Evolutionary conservation across 2,329 filamentous ascomycete species (phyloP), one percentile per base, ranked within the genome.

Genomic region (Acarospora socialis): DNA sequence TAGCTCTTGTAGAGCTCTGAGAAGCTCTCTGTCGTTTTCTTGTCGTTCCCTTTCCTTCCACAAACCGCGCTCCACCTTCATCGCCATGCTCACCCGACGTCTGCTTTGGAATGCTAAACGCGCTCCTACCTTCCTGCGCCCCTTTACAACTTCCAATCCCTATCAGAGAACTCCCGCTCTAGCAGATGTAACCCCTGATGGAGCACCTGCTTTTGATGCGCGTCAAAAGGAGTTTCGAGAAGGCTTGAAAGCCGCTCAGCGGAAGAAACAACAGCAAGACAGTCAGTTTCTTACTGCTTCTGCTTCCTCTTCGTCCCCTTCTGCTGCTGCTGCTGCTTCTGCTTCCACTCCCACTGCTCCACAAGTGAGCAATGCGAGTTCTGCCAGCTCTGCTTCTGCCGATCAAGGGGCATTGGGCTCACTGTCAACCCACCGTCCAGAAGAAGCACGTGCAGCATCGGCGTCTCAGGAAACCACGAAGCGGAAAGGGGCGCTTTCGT

Each of bases 191-290:
- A 78, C 66, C 27, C 71, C 77, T 29, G 65, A 80, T 41, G 72
- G 73, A 40, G 76, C 81, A 43, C 66, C 75, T 32, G 65, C 68
- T 35, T 98, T 95, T 68, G 82, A 81, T 53, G 61, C 68, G 49
- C 82, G 79, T 57, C 86, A 93, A 63, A 78, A 77, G 57, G 68
- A 76, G 50, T 95, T 94, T 61, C 80, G 90, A 53, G 76, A 86
- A 57, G 73, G 80, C 54, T 64, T 92, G 48, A 70, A 75, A 47
- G 70, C 77, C 58, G 75, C 74, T 53, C 75, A 81, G 59, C 80
- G 77, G 64, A 66, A 65, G 57, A 80, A 81, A 61, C 73, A 78
- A 59, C 65, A 73, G 65, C 77, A 81, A 76, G 80, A 84, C 68
- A 86, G 84, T 93, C 60, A 71, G 74, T 77, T 55, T 51, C 52